Evolutionary conservation across 2,329 filamentous ascomycete species (phyloP), one percentile per base, ranked within the genome.

Genomic region (Chlorencoelia australis): DNA sequence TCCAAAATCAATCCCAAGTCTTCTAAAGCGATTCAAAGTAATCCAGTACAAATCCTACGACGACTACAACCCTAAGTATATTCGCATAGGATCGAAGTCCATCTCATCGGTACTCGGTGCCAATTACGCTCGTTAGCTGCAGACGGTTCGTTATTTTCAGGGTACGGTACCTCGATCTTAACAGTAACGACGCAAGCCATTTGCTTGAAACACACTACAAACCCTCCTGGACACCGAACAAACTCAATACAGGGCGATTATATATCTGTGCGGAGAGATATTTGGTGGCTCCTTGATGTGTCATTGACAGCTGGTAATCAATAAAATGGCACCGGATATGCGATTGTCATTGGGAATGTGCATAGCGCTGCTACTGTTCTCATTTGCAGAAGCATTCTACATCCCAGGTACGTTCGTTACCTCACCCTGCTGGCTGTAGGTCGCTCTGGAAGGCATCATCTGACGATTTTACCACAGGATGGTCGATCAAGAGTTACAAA

Each of bases 401-500:
- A 82, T 94, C 50, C 86, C 86, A 51, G 85, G 85, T 89, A 70
- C 51, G 66, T 33, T 24, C 20, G 2, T 9, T 15, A 36, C 16
- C 10, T 10, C 15, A 17, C n/a, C 10, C n/a, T 5, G 8, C 13
- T 20, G 14, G 27, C 14, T 29, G 14, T 10, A 13, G 10, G 15
- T 13, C 27, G 7, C 22, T 20, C 10, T 27, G 16, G 27, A 22
- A 37, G 18, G 30, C 19, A 16, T 18, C 13, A 16, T 3, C 6
- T 11, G 15, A 37, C 20, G 20, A 15, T 10, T 17, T 21, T 45
- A 34, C 34, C 15, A 26, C 42, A 82, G 86, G 86, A 48, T 91
- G 82, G 69, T 93, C 86, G 5, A 77, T 88, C 54, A 82, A 79
- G 55, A 85, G 75, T 53, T 93, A 93, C 57, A 70, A 69, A 47